Base-by-base conservation (phyloP, 1,139 yeast genomes). In the Saccharomycopsis crataegensis region DNA sequence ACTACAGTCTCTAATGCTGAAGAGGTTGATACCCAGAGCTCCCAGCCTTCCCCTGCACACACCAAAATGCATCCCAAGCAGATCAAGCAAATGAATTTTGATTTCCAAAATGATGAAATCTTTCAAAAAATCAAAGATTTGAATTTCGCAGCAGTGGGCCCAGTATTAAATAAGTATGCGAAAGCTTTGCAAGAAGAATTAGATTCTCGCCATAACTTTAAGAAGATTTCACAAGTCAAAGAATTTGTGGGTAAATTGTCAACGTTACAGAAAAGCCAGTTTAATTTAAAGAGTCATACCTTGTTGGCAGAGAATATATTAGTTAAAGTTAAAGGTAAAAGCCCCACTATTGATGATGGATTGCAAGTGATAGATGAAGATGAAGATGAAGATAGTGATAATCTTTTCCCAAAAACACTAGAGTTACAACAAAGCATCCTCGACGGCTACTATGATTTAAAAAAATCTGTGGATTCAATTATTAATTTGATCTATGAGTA, bases 111-210 rank as follows among this genome's bases (percentile, higher is more conserved):
- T 9, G 80, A 76, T 57, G 67, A 67, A 1, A 64, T 79, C 28
- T 76, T 77, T 65, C 67, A 72, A 16, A 73, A 77, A 16, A 71
- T 90, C 28, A 78, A 82, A 60, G 80, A 82, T 63, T 70, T 82
- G 56, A 90, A 90, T 62, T 91, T 93, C 67, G 86, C 95, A 1
- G 76, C 83, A 17, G 84, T 91, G 42, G 97, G 97, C 1, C 77
- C 80, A 16, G 75, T 77, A 40, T 74, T 93, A 47, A 90, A 89
- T 65, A 69, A 73, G 44, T 72, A 83, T 57, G 98, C 98, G 0
- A 81, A 81, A 58, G 71, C 75, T 49, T 72, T 91, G 46, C 96
- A 90, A 65, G 71, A 73, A 7, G 83, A 84, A 62, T 87, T 82
- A 63, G 88, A 83, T 56, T 71, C 76, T 38, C 74, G 84, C 50